Percentiles rank a stretch among this genome's conserved stretches.
Evolutionary conservation across 345 rosid species (phyloP).

Genomic region (Draba incana): DNA sequence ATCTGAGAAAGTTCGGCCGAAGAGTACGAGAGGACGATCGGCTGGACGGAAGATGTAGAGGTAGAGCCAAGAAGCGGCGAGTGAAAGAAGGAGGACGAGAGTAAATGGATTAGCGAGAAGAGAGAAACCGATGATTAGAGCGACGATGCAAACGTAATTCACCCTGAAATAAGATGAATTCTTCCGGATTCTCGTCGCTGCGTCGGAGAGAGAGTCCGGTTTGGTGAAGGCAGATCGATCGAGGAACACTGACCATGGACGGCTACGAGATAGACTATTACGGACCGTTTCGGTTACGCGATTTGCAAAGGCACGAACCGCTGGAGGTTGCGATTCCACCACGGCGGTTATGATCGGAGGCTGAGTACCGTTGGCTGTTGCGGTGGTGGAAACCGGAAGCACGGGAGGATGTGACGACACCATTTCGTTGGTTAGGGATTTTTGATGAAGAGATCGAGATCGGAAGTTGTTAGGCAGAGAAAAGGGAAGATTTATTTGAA

Average conservation of each 20-base stretch:
- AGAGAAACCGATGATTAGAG: slow-evolving; percentile 44
- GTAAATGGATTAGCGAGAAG: slow-evolving; percentile 61
- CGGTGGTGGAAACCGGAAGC: slow-evolving; percentile 35
- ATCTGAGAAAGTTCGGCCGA: slow-evolving; percentile 59
- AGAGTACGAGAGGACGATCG: slow-evolving; percentile 59
- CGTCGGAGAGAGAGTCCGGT: slow-evolving; percentile 46
- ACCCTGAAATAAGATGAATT: slow-evolving; percentile 48
- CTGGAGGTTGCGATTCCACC: slow-evolving; percentile 23
- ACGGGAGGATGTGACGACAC: slow-evolving; percentile 37
- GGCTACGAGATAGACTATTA: slow-evolving; percentile 28
- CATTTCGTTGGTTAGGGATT: slow-evolving; percentile 23
- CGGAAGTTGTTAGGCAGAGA: neutral
- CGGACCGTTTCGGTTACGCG: slow-evolving; percentile 24
- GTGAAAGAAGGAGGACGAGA: slow-evolving; percentile 56
- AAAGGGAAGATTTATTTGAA: neutral
- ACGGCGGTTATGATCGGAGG: slow-evolving; percentile 22
- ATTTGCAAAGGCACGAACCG: slow-evolving; percentile 13
- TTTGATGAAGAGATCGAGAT: neutral
- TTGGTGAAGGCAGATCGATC: slow-evolving; percentile 50
- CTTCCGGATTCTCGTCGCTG: slow-evolving; percentile 45
- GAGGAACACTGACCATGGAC: slow-evolving; percentile 45
- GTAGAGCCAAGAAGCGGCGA: slow-evolving; percentile 62
- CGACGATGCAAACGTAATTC: slow-evolving; percentile 46
- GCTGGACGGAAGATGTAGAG: slow-evolving; percentile 66
- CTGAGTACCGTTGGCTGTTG: slow-evolving; percentile 9